Base-by-base conservation (phyloP, 768 basidiomycete species). In the Termitomyces sp. region DNA sequence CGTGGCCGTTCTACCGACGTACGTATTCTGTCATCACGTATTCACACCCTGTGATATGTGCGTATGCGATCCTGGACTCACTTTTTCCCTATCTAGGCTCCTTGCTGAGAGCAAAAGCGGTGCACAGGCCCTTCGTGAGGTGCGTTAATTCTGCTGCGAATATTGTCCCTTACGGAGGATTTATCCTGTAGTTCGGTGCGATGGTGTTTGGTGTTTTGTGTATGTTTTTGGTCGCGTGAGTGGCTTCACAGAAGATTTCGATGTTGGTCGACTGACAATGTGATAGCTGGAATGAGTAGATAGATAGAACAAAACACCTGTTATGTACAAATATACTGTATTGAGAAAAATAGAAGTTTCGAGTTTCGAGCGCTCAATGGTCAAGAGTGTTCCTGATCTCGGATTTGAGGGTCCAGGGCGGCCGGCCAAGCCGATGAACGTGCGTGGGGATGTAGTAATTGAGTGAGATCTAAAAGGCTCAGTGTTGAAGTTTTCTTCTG, bases 191-290 rank as follows among this genome's bases (percentile, higher is more conserved):
- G 92, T 94, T 95, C 73, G 87, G 79, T 58, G 93, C 92, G 58
- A 95, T 96, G 93, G 83, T 83, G 49, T 82, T 96, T 70, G 93
- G 93, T 32, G 93, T 95, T 63, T 69, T 81, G 67, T 94, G 92
- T 77, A 96, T 96, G 93, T 87, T 92, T 70, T 70, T 90, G 68
- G 91, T 93, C 69, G 91, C 91, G 89, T 93, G 81, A 84, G 90
- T 83, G 62, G 52, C 60, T 41, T 4, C 48, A 32, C 13, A 52
- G n/a, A 16, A 58, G 13, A 50, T 54, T 28, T 38, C 5, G 9
- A 46, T 26, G 44, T 20, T 6, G 5, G 52, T 41, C 35, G 32
- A 33, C 30, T 60, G 49, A 60, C 33, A 8, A 28, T 32, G 36
- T 14, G 26, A 33, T 58, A 90, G 88, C 64, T 90, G 89, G 89